Evolutionary conservation across 2,329 filamentous ascomycete genomes (phyloP).

Genomic region (Fusarium clavum): DNA sequence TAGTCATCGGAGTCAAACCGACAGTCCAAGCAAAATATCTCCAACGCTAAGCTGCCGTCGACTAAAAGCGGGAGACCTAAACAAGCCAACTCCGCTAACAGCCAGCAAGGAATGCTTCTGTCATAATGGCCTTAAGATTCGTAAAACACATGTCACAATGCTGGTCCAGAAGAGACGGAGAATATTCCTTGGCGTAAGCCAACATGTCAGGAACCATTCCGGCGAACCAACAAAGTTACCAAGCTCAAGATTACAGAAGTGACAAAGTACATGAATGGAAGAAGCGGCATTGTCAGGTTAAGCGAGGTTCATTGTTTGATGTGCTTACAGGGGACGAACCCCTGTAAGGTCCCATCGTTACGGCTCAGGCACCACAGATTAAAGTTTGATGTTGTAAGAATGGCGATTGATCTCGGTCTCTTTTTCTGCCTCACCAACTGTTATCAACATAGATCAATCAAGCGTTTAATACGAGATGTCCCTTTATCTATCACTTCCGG

Average conservation of each 20-base stretch:
- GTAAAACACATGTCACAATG: background rate
- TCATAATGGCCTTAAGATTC: background rate
- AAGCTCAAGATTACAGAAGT: background rate
- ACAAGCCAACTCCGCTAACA: background rate
- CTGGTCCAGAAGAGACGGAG: background rate
- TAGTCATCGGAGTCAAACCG: background rate
- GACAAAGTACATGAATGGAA: background rate
- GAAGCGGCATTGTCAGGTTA: background rate
- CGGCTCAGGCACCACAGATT: slow-evolving; percentile 12
- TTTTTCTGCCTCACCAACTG: no score
- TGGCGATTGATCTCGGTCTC: background rate
- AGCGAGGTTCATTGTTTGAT: background rate
- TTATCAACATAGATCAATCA: background rate
- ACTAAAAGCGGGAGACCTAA: slow-evolving; percentile 2
- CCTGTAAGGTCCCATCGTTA: background rate
- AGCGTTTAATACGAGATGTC: background rate
- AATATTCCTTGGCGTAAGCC: background rate
- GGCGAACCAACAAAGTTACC: background rate
- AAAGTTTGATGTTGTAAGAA: background rate
- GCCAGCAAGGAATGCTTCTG: background rate
- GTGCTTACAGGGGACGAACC: background rate
- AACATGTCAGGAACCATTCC: slow-evolving; percentile 1
- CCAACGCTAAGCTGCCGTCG: background rate
- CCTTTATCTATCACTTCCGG: background rate
- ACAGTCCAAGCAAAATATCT: background rate